These are phyloP conservation scores for Thielaviopsis cerberus DNA, from an alignment of 2,329 filamentous ascomycete species.

Conservation along the genomic window DNA sequence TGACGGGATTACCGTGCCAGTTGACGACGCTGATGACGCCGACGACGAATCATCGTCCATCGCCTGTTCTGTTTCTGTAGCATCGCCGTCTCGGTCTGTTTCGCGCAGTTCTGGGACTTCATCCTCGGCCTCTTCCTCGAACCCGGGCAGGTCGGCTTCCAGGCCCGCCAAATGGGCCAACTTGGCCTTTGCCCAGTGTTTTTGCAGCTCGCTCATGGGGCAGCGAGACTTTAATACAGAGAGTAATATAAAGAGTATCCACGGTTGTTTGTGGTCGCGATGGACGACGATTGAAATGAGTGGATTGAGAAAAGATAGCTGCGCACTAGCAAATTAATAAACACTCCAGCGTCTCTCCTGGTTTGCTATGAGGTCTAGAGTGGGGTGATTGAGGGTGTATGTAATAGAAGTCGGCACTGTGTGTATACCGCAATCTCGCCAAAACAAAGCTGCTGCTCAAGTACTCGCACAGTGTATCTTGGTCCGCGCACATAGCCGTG, in stretches of 20 bases:
- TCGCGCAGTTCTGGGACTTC: background rate
- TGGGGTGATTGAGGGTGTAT: constrained; percentile 8
- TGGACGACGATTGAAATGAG: background rate
- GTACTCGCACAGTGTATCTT: background rate
- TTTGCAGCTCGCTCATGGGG: constrained; percentile 63
- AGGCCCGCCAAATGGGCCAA: constrained; percentile 33
- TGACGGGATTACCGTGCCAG: constrained; percentile 75
- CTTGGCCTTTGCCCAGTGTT: constrained; percentile 60
- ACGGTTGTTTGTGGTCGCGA: background rate
- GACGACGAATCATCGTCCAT: constrained; percentile 43
- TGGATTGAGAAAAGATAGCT: no score
- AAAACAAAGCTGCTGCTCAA: background rate
- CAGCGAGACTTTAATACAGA: background rate
- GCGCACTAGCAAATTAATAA: no score
- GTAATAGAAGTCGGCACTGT: background rate
- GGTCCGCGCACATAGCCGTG: background rate
- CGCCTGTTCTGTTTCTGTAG: constrained; percentile 15
- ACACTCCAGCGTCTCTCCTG: no score
- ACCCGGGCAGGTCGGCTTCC: background rate
- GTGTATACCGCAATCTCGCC: background rate
- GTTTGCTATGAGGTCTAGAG: constrained; percentile 8
- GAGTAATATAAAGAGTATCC: background rate
- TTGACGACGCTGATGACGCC: constrained; percentile 59
- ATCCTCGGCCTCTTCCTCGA: constrained; percentile 1
- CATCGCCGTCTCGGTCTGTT: background rate